A percentile compares a stretch with the other conserved stretches of the same genome.
Conservation (phyloP, 208 protist genomes). For the Angomonas ambiguus region DNA sequence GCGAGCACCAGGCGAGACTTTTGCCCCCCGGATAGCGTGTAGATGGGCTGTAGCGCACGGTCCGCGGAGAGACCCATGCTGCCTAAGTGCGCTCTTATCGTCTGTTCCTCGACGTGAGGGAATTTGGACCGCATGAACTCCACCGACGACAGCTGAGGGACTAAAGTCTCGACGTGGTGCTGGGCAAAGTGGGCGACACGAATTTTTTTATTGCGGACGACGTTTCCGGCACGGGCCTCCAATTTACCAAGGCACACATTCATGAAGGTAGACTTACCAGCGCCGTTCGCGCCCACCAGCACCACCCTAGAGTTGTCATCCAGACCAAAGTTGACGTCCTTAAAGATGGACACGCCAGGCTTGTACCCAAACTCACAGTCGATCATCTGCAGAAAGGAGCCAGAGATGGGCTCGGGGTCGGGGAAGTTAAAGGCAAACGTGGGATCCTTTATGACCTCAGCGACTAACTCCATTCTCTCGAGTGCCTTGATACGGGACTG, state of each 20-base stretch:
- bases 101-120: conserved; percentile 77
- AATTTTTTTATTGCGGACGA: conserved; percentile 87
- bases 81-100: conserved; percentile 89
- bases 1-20: conserved; percentile 93
- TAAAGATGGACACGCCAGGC: conserved; percentile 75
- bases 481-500: conserved; percentile 94
- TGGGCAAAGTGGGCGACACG: conserved; percentile 90
- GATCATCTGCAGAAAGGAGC: conserved; percentile 78
- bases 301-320: conserved; percentile 87
- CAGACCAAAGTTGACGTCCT: conserved; percentile 90
- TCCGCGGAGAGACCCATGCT: conserved; percentile 89
- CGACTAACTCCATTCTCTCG: conserved; percentile 86
- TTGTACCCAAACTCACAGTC: conserved; percentile 94
- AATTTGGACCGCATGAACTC: conserved; percentile 86
- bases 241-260: conserved; percentile 86
- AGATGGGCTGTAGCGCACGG: conserved; percentile 84
- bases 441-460: conserved; percentile 84
- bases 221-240: conserved; percentile 71
- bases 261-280: conserved; percentile 95
- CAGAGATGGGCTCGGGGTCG: conserved; percentile 71
- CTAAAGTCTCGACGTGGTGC: conserved; percentile 92
- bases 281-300: conserved; percentile 90
- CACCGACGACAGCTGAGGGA: conserved; percentile 87
- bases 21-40: conserved; percentile 94
- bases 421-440: conserved; percentile 91